phyloP scores from a whole-genome alignment of 139 green algal genomes.

The Chlamydomonas schloesseri region DNA sequence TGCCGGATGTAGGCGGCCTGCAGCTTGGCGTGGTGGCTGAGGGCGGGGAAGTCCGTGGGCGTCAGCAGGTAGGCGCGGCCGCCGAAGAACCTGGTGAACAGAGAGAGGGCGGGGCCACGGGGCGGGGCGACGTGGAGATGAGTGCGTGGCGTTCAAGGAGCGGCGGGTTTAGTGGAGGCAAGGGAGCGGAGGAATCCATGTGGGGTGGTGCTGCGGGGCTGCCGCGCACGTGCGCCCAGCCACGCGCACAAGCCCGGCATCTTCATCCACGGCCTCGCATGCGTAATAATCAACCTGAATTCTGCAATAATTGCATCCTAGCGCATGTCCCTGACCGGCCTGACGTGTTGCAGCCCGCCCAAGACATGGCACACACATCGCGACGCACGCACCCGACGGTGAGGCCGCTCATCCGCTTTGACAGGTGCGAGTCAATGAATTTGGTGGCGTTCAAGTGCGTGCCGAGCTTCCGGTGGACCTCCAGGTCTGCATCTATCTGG shows the following conservation, averaged over 20 bases:
- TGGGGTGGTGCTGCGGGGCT: too few species aligned
- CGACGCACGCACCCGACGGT: constrained; percentile 20
- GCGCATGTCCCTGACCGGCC: too few species aligned
- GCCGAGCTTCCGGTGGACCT: neutral
- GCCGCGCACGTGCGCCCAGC: too few species aligned
- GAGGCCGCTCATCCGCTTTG: neutral
- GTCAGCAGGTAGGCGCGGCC: constrained; percentile 26
- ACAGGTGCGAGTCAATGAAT: neutral
- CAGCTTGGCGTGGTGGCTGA: constrained; percentile 23
- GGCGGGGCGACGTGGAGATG: neutral
- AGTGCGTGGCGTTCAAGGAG: too few species aligned
- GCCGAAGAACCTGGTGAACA: constrained; percentile 33
- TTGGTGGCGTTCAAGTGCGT: neutral
- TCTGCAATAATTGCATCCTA: too few species aligned
- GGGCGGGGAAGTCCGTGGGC: neutral
- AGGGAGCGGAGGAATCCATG: too few species aligned
- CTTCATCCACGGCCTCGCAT: too few species aligned
- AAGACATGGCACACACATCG: too few species aligned
- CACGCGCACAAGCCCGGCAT: too few species aligned
- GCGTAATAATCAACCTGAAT: too few species aligned
- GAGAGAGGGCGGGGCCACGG: neutral
- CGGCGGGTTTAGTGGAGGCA: too few species aligned
- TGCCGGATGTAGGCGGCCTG: constrained; percentile 31
- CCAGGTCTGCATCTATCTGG: constrained; percentile 20
- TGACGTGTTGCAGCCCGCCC: too few species aligned